Conservation (phyloP, 495 filamentous ascomycete species). For the Evansstolkia leycettana region DNA sequence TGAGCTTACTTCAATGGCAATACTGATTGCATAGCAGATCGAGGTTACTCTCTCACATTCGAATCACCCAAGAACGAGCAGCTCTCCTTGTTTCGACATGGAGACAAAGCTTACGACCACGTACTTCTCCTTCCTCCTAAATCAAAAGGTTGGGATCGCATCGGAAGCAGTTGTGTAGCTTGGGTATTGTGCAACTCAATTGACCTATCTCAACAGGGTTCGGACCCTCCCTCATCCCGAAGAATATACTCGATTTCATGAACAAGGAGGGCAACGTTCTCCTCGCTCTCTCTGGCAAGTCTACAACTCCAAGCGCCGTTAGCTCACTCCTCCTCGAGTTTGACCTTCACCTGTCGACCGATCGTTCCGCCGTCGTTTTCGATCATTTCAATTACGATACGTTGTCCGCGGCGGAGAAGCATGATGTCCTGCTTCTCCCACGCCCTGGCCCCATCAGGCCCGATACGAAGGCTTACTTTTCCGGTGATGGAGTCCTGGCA, state of each 20-base stretch:
- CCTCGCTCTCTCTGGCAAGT: slow-evolving; percentile 66
- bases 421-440: slow-evolving; percentile 76
- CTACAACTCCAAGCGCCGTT: slow-evolving; percentile 61
- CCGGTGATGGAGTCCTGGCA: slow-evolving; percentile 57
- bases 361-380: slow-evolving; percentile 69
- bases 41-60: slow-evolving; percentile 70
- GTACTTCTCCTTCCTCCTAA: slow-evolving; percentile 76
- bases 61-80: slow-evolving; percentile 78
- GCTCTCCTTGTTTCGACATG: slow-evolving; percentile 73
- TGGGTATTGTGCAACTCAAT: no score
- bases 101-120: slow-evolving; percentile 84
- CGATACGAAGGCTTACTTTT: slow-evolving; percentile 72
- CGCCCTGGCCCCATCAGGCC: slow-evolving; percentile 46
- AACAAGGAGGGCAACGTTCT: slow-evolving; percentile 88
- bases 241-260: slow-evolving; percentile 79
- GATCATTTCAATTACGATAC: slow-evolving; percentile 95
- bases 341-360: slow-evolving; percentile 79
- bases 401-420: slow-evolving; percentile 60
- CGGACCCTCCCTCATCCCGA: slow-evolving; percentile 76
- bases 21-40: slow-evolving; percentile 37
- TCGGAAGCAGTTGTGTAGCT: no score
- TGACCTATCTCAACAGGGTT: slow-evolving; percentile 42
- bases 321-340: slow-evolving; percentile 81
- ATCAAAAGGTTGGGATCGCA: slow-evolving; percentile 57
- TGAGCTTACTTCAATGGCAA: slow-evolving; percentile 4